Base-by-base conservation (phyloP, 2,329 filamentous ascomycete genomes). In the Penicillium sp. region DNA sequence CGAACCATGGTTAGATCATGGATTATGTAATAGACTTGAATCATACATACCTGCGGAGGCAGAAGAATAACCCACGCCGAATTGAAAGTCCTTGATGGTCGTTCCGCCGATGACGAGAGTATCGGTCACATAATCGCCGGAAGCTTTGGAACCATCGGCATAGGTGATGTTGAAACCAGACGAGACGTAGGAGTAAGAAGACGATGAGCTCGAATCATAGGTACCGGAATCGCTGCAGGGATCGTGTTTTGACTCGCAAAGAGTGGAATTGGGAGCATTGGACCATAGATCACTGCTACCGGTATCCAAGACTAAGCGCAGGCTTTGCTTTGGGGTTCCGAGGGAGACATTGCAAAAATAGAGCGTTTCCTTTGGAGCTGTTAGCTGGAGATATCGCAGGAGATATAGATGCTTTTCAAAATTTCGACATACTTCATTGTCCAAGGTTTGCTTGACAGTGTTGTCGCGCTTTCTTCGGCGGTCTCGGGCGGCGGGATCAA, bases 111-210 rank as follows among this genome's bases (percentile, higher is more conserved):
- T 67, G 3, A 56, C 76, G 53, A 96, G 75, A 0, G 81, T 88
- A 67, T 97, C 92, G 4, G 83, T 86, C 2, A 85, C 90, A 70
- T 96, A 96, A 72, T 94, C 89, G 29, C 92, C 92, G 1, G 77
- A 71, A 0, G 91, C 89, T 5, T 86, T 85, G 0, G 89, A 89
- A 42, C 90, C 90, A 73, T 96, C 92, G 36, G 89, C 88, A 62
- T 96, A 96, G 1, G 87, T 86, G 60, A 96, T 96, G 75, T 93
- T 92, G 78, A 97, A 96, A 56, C 86, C 80, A 67, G 83, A 86
- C 59, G 86, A 87, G 51, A 96, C 73, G 68, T 87, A 91, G 29
- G 81, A 67, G 72, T 92, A 93, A 2, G 91, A 90, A 2, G 89
- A 91, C 0, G 91, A 96, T 1, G 79, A 67, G 60, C 80, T 81